phyloP scores from a whole-genome alignment of 495 filamentous ascomycete genomes.

The Penicillium herquei region DNA sequence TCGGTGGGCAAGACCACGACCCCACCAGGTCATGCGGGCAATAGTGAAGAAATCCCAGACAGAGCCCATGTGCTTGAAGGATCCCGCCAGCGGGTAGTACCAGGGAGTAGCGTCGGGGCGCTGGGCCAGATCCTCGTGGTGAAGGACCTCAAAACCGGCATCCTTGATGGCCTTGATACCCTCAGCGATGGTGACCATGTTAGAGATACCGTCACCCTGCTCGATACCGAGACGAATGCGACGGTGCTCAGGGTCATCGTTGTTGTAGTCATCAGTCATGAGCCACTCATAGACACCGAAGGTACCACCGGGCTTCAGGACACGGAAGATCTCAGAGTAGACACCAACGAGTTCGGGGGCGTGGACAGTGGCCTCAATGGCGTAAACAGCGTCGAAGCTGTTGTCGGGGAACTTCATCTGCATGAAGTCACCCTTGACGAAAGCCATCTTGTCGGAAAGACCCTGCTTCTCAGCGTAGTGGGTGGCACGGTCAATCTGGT shows the following conservation, averaged over 20 bases:
- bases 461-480: constrained; percentile 80
- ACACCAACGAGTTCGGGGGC: constrained; percentile 93
- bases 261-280: constrained; percentile 96
- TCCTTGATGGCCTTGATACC: constrained; percentile 82
- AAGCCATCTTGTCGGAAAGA: constrained; percentile 76
- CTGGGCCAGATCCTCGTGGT: constrained; percentile 88
- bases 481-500: constrained; percentile 94
- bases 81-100: constrained; percentile 91
- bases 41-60: constrained; percentile 81
- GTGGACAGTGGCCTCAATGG: constrained; percentile 96
- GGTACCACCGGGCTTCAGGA: constrained; percentile 91
- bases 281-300: constrained; percentile 99
- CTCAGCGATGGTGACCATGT: constrained; percentile 92
- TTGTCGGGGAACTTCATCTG: constrained; percentile 97
- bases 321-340: constrained; percentile 90
- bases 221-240: constrained; percentile 93
- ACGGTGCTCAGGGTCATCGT: constrained; percentile 81
- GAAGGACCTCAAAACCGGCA: constrained; percentile 81
- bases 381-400: constrained; percentile 93
- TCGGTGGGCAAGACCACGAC: constrained; percentile 71
- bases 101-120: constrained; percentile 77
- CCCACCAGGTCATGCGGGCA: constrained; percentile 85
- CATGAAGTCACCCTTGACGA: constrained; percentile 98
- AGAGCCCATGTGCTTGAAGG: constrained; percentile 77
- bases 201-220: constrained; percentile 94